Evolutionary conservation across 2,329 filamentous ascomycete genomes (phyloP), one percentile per base, ranked within the genome.

Genomic region (Diaporthe humulicola): DNA sequence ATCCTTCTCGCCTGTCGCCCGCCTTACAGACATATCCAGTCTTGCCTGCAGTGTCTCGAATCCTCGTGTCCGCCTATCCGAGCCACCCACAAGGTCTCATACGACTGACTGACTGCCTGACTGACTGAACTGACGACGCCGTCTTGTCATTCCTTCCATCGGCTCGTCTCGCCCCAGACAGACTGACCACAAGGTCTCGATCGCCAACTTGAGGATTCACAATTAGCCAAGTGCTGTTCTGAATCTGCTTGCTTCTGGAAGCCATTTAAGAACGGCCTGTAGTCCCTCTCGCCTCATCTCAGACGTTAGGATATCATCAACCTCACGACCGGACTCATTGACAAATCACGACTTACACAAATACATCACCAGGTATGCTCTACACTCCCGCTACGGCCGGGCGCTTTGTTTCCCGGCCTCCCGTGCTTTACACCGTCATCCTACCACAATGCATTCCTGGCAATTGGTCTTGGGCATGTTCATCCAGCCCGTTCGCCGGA

Each of bases 131-230:
- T 56, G 74, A 61, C 73, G 73, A 76, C 73, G 70, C 71, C 74
- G 74, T 71, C 72, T 75, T 74, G 79, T 79, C 78, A 78, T 75
- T 77, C 78, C 74, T 70, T 75, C 72, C 72, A 73, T 74, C 75
- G 73, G 70, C 75, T 48, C 60, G 30, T 67, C 54, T 76, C 67
- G 67, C 76, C 71, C 71, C 72, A 75, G 72, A 76, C 72, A 75
- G 72, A 76, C 77, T 38, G 57, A 64, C 40, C 45, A 64, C 70
- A 45, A 71, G 33, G 42, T 54, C 45, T 50, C 45, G 57, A 56
- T 42, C 57, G 8, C 60, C 33, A 33, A 60, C 33, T 64, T 61
- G 64, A 40, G 64, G 22, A 69, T 30, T 40, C 48, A 67, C 45
- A 50, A 38, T 17, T 38, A 36, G 33, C 30, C 33, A 50, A 40